Conservation (phyloP, 805 yeast genomes). For the Candida ipomoeae region DNA sequence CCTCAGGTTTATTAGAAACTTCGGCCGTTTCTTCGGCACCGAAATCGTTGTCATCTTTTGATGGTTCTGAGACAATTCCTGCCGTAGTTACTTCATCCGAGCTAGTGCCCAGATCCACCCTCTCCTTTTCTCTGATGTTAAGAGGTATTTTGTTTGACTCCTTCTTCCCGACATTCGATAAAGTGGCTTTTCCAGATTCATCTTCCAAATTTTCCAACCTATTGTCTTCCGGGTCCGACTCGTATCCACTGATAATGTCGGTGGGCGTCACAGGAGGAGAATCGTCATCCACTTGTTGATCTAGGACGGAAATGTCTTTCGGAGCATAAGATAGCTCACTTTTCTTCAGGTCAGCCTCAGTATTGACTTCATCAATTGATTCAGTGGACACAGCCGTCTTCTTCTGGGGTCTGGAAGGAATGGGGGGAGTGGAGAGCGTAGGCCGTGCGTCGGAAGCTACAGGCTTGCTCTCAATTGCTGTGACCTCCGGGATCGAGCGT, state of each 20-base stretch:
- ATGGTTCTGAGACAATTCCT: background rate
- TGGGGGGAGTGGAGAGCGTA: background rate
- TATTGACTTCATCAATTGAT: too few relatives aligned
- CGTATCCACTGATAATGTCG: constrained; percentile 1
- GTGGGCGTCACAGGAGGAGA: background rate
- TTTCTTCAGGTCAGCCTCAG: background rate
- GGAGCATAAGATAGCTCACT: background rate
- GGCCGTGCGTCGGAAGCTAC: background rate
- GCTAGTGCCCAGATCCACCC: background rate
- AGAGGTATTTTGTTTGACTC: background rate
- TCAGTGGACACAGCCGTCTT: background rate
- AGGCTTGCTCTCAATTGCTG: background rate
- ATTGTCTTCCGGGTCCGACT: background rate
- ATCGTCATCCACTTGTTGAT: background rate
- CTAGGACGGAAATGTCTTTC: background rate
- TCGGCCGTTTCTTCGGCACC: background rate
- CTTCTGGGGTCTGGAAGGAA: constrained; percentile 2
- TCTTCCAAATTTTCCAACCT: too few relatives aligned
- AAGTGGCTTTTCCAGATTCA: background rate
- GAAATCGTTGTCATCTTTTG: background rate
- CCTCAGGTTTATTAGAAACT: background rate
- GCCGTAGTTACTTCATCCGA: background rate
- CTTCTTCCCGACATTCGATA: background rate
- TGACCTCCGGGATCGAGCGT: too few relatives aligned
- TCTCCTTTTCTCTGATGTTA: background rate